Evolutionary conservation across 495 filamentous ascomycete genomes (phyloP), one percentile per base, ranked within the genome.

Genomic region (Penicillium waksmanii): DNA sequence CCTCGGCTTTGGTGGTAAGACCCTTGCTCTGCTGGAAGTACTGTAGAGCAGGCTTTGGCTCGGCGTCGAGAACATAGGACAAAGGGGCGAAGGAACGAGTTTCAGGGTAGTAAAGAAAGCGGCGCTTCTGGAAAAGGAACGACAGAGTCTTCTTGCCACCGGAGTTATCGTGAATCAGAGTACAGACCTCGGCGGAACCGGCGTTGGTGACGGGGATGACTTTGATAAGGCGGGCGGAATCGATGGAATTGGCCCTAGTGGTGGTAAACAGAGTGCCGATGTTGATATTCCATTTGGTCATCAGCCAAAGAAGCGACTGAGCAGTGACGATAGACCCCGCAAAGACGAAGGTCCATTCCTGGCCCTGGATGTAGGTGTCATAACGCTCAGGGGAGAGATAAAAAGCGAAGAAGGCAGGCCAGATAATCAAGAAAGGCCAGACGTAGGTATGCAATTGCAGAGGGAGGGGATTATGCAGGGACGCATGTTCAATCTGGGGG

Each of bases 281-380:
- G 66, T 92, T 86, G 70, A 99, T 92, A 71, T 89, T 97, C 95
- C 95, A 99, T 78, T 97, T 89, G 23, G 95, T 98, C 78, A 89
- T 94, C 57, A 99, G 82, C 96, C 96, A 99, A 49, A 90, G 78
- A 58, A 99, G 83, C 58, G 89, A 85, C 80, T 99, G 95, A 49
- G 85, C 63, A 12, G 93, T 97, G 70, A 96, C 82, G 67, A 98
- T 96, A 33, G 85, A 82, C 60, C 90, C 93, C 58, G 88, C 81
- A 83, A 87, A 99, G 53, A 98, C 91, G 73, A 96, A 96, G 9
- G 96, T 98, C 95, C 95, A 99, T 79, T 99, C 95, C 63, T 87
- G 85, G 21, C 86, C 88, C 54, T 88, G 81, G 58, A 99, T 93
- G 76, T 98, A 87, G 64, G 87, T 89, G 51, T 95, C 87, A 76